Evolutionary conservation across 1,284 basidiomycete species (phyloP).

Genomic region (Pseudozyma flocculosa): DNA sequence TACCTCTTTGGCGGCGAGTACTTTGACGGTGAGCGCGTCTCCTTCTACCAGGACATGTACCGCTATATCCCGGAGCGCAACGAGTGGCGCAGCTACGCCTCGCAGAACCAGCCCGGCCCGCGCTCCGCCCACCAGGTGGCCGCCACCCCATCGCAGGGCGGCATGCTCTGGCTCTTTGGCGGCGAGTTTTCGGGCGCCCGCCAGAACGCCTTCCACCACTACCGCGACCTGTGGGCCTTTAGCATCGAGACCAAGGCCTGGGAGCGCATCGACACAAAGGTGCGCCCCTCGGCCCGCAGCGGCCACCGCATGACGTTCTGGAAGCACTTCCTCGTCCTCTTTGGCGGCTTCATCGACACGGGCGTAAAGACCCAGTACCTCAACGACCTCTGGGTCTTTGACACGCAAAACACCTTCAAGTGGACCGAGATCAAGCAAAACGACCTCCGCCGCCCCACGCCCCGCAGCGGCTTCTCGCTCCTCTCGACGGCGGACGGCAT

Average conservation of each 20-base stretch:
- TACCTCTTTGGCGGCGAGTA: slow-evolving; percentile 58
- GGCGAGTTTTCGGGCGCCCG: slow-evolving; percentile 69
- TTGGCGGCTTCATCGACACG: slow-evolving; percentile 84
- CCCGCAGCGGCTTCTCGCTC: slow-evolving; percentile 74
- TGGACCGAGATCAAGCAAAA: slow-evolving; percentile 75
- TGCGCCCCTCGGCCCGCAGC: slow-evolving; percentile 76
- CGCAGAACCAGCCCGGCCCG: slow-evolving; percentile 54
- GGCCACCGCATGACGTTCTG: slow-evolving; percentile 84
- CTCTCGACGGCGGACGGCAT: slow-evolving; percentile 78
- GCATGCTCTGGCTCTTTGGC: slow-evolving; percentile 57
- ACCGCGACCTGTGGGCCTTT: slow-evolving; percentile 66
- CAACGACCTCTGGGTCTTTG: slow-evolving; percentile 85
- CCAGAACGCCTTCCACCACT: slow-evolving; percentile 87
- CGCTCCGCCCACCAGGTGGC: slow-evolving; percentile 55
- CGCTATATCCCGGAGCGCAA: slow-evolving; percentile 52
- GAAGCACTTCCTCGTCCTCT: slow-evolving; percentile 80
- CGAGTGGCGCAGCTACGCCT: slow-evolving; percentile 52
- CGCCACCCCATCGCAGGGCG: slow-evolving; percentile 47
- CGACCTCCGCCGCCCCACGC: slow-evolving; percentile 43
- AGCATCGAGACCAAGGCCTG: slow-evolving; percentile 64
- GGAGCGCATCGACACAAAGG: slow-evolving; percentile 86
- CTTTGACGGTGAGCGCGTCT: slow-evolving; percentile 54
- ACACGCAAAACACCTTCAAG: slow-evolving; percentile 75
- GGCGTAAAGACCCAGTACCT: slow-evolving; percentile 76
- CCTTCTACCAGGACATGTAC: slow-evolving; percentile 56